A percentile compares a stretch with the other conserved stretches of the same genome.
Evolutionary conservation across 345 rosid species (phyloP).

Genomic region (Lepidium aucheri): DNA sequence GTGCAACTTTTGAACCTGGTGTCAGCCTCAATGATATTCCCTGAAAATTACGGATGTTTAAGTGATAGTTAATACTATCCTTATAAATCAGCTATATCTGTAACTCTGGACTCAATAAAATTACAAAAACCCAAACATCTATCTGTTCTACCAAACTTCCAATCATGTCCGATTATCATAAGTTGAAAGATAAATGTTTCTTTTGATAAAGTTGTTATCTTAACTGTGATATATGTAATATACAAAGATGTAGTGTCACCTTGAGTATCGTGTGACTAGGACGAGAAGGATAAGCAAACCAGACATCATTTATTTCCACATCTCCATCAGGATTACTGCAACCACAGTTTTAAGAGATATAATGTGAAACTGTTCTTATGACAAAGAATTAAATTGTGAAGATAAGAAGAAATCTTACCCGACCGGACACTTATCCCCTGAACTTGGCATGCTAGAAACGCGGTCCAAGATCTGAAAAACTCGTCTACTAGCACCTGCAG

Average conservation of each 20-base stretch:
- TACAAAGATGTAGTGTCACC: constrained; percentile 31
- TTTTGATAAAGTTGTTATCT: not conserved
- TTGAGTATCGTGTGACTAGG: constrained; percentile 85
- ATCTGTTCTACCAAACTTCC: not conserved
- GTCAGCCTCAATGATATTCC: constrained; percentile 76
- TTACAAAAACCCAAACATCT: not conserved
- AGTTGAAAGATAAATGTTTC: not conserved
- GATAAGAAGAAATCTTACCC: constrained; percentile 42
- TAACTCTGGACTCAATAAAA: not conserved
- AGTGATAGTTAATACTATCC: not conserved
- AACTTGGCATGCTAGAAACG: constrained; percentile 63
- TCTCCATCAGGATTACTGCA: constrained; percentile 81
- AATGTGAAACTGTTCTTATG: not conserved
- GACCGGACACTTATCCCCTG: constrained; percentile 70
- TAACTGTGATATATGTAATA: not conserved
- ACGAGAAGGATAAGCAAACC: constrained; percentile 98
- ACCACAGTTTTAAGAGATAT: not conserved
- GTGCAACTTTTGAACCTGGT: constrained; percentile 86
- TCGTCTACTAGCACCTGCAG: constrained; percentile 94
- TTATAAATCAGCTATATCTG: not conserved
- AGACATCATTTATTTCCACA: constrained; percentile 76
- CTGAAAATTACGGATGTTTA: constrained; percentile 26
- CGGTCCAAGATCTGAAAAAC: constrained; percentile 92
- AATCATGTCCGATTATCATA: not conserved
- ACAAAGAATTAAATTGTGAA: not conserved